Evolutionary conservation across 2,329 filamentous ascomycete genomes (phyloP).

Genomic region (Aspergillus sp.): DNA sequence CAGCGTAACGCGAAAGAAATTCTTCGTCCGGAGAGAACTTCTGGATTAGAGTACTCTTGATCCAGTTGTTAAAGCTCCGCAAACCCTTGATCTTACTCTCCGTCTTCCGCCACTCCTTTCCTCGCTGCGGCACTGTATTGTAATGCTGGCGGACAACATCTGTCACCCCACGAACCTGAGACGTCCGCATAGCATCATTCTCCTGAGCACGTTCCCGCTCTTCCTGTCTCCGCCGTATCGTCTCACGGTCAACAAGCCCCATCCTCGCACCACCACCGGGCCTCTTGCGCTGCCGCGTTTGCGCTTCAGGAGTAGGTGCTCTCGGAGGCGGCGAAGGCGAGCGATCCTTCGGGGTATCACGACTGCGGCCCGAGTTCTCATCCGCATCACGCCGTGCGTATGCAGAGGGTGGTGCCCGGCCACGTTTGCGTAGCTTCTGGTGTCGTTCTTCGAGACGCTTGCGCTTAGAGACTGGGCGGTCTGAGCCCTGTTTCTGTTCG

Average conservation of each 20-base stretch:
- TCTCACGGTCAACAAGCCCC: slow-evolving; percentile 31
- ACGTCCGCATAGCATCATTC: slow-evolving; percentile 29
- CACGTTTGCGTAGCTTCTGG: slow-evolving; percentile 31
- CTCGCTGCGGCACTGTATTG: slow-evolving; percentile 88
- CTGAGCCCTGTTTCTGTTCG: slow-evolving; percentile 12
- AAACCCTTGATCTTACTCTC: slow-evolving; percentile 93
- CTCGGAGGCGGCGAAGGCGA: slow-evolving; percentile 36
- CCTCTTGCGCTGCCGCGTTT: slow-evolving; percentile 38
- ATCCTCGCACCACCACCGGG: slow-evolving; percentile 41
- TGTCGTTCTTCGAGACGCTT: slow-evolving; percentile 34
- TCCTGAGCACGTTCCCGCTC: slow-evolving; percentile 37
- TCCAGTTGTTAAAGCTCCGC: slow-evolving; percentile 95
- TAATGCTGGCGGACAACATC: slow-evolving; percentile 92
- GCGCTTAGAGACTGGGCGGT: slow-evolving; percentile 30
- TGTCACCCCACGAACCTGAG: slow-evolving; percentile 55
- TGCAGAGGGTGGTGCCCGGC: slow-evolving; percentile 31
- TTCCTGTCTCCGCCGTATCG: slow-evolving; percentile 36
- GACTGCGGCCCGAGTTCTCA: slow-evolving; percentile 10
- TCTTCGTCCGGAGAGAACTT: slow-evolving; percentile 85
- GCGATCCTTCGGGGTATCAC: slow-evolving; percentile 24
- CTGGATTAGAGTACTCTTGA: slow-evolving; percentile 95
- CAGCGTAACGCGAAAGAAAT: slow-evolving; percentile 49
- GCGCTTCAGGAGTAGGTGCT: slow-evolving; percentile 34
- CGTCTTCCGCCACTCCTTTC: slow-evolving; percentile 88
- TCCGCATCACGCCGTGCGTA: slow-evolving; percentile 35